These are phyloP conservation scores for Dioscorea dumetorum DNA, from an alignment of 106 monocot genomes.

Conservation along the genomic window DNA sequence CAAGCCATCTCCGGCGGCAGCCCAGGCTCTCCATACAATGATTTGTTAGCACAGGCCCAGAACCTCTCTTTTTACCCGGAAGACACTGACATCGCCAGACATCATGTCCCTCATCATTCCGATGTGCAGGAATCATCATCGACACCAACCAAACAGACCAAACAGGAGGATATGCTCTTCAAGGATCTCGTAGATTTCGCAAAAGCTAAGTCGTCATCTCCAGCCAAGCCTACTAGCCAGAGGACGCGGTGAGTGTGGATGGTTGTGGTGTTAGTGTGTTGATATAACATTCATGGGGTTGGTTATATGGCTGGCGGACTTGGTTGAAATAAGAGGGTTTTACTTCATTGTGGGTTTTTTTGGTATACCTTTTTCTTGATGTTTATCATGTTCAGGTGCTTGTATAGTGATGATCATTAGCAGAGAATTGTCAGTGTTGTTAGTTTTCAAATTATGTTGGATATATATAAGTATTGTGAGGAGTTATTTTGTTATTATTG, in stretches of 20 bases:
- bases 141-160: constrained; percentile 21
- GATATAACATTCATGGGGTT: too few relatives aligned
- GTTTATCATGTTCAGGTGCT: not conserved
- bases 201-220: constrained; percentile 53
- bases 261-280: too few relatives aligned
- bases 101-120: constrained; percentile 1
- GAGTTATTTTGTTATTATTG: too few relatives aligned
- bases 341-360: not conserved
- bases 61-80: constrained; percentile 32
- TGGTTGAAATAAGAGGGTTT: not conserved
- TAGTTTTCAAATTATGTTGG: too few relatives aligned
- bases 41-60: constrained; percentile 19
- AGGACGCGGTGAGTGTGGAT: constrained; percentile 36
- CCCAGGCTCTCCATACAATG: constrained; percentile 21
- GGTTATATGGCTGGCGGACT: too few relatives aligned
- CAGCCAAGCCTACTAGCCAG: constrained; percentile 45
- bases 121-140: constrained; percentile 17
- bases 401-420: too few relatives aligned
- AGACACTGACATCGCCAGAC: not conserved
- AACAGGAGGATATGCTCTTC: constrained; percentile 79
- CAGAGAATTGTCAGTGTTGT: too few relatives aligned
- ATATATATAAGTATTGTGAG: too few relatives aligned
- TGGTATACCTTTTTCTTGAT: not conserved
- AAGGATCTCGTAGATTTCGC: constrained; percentile 93
- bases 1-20: constrained; percentile 16